Evolutionary conservation across 176 grass and related monocot genomes (phyloP), one percentile per base, ranked within the genome.

Genomic region (Pontederia crassipes): DNA sequence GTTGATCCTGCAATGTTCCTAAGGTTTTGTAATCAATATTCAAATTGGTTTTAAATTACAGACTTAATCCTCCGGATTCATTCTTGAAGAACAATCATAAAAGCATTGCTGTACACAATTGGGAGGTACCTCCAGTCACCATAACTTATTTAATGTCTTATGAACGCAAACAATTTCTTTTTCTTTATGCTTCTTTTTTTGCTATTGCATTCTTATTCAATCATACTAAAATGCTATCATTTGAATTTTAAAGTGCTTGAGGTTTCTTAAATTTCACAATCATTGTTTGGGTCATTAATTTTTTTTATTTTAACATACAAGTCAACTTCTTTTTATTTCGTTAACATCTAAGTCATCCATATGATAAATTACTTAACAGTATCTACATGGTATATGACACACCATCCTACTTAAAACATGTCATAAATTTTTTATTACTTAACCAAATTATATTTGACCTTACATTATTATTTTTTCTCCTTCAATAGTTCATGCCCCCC

Each of bases 21-120:
- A 73, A 47, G 67, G 40, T 48, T 77, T 45, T 57, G 32, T 7
- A 40, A 40, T 40, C 6, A 7, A 40, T 40, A 2, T 40, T 40
- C 32, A 40, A 40, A 4, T 40, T 40, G 32, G 1, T 40, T 40
- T 40, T 40, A 40, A 4, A 40, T 4, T 82, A 12, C 72, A 95
- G 89, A 54, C 89, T 89, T 79, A 81, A 81, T 64, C 85, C 89
- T 54, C 71, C 82, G 61, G 89, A 61, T 71, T 82, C 83, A 61
- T 46, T 89, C 28, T 95, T 85, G 17, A 95, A 81, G 74, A 86
- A 18, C 74, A 86, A 89, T 70, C 82, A 86, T 62, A 89, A 79
- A 71, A 85, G 77, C 66, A 74, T 89, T 45, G 52, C 86, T 63
- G 79, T 67, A 1, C 78, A 95, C 56, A 66, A 53, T 15, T 89